phyloP scores from a whole-genome alignment of 495 filamentous ascomycete species.

The Xylaria intraflava region DNA sequence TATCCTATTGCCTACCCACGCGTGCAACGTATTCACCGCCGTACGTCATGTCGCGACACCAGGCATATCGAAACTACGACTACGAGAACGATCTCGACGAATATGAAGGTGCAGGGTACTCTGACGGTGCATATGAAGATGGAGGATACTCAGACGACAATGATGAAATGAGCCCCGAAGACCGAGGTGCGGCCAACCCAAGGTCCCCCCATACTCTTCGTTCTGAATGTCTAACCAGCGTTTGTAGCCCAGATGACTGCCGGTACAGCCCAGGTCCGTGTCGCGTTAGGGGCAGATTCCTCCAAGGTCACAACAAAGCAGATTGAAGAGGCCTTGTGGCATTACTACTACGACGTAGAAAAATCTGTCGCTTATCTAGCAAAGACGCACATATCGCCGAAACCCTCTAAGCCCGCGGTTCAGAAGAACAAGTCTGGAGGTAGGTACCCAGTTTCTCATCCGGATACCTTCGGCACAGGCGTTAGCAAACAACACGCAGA shows the following conservation, averaged over 20 bases:
- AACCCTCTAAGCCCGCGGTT: conserved; percentile 17
- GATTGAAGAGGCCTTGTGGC: conserved; percentile 85
- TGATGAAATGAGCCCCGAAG: conserved; percentile 53
- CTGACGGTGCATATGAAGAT: conserved; percentile 29
- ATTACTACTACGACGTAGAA: conserved; percentile 89
- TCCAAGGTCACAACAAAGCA: conserved; percentile 56
- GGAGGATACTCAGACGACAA: conserved; percentile 38
- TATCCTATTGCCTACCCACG: too few species aligned
- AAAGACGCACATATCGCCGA: conserved; percentile 49
- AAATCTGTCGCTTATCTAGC: conserved; percentile 76
- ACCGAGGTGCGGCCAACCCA: conserved; percentile 42
- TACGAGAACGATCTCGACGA: conserved; percentile 56
- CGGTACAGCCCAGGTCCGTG: conserved; percentile 50
- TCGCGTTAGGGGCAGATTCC: conserved; percentile 45
- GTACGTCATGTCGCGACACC: conserved; percentile 54
- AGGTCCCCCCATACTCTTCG: not conserved
- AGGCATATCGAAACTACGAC: conserved; percentile 53
- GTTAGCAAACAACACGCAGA: not conserved
- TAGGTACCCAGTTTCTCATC: conserved; percentile 40
- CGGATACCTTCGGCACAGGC: conserved; percentile 7
- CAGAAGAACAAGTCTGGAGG: conserved; percentile 37
- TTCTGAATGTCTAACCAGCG: conserved; percentile 3
- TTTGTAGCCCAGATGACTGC: conserved; percentile 41
- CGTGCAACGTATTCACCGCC: too few species aligned
- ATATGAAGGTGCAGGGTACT: conserved; percentile 48